Evolutionary conservation across 2,329 filamentous ascomycete species (phyloP), one percentile per base, ranked within the genome.

Genomic region (Penicillium oxalicum): DNA sequence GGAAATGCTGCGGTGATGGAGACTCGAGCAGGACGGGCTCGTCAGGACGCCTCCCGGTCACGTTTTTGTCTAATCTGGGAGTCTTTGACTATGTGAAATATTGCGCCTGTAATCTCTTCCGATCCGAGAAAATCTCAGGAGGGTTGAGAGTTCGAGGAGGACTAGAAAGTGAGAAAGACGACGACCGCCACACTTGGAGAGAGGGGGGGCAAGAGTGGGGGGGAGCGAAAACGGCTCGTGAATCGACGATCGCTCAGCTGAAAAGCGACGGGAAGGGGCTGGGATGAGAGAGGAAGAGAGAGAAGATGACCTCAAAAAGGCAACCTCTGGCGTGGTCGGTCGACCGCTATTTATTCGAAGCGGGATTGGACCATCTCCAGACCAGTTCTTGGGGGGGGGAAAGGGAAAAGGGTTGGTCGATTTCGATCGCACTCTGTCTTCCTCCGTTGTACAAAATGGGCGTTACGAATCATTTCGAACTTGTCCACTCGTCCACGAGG

Each of bases 221-320:
- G 29, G 29, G 11, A 32, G n/a, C 13, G 18, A 24, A 25, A n/a
- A 33, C 18, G 33, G 32, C 5, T 24, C 28, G 42, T 25, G 26
- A 29, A 40, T 46, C 38, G 49, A 47, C 46, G 44, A 44, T 33
- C 45, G 34, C 38, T 39, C 46, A 46, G 50, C 45, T 47, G 49
- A 49, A 41, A 42, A 32, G 40, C 36, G 42, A 44, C 18, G 18
- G 42, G 46, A 42, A 40, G 44, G 51, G 39, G 45, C 40, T 39
- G 40, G 48, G 48, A 39, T 45, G 33, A 33, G 42, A 40, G 24
- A 48, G 41, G n/a, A n/a, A n/a, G 13, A 38, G 8, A 32, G 39
- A 26, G 28, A 13, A 26, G 27, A 40, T 28, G n/a, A 5, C 27
- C 8, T 32, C 29, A 4, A 32, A 12, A 40, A 12, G 11, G 24